Evolutionary conservation across 345 rosid genomes (phyloP).

Genomic region (Ceriops zippeliana): DNA sequence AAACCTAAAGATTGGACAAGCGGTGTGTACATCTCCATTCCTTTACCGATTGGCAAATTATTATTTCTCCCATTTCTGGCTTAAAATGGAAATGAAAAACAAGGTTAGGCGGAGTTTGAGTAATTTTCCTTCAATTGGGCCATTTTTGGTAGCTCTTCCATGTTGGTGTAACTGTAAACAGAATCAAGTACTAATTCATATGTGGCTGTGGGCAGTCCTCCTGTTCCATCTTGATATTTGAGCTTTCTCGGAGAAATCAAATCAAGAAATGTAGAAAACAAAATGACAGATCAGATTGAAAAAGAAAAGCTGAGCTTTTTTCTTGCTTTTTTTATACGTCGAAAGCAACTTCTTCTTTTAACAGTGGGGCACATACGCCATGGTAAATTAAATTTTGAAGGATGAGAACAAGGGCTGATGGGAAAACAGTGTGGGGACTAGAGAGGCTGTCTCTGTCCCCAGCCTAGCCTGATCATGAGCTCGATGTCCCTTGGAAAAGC

Average conservation of each 20-base stretch:
- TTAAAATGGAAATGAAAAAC: no score
- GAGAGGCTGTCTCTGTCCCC: constrained; percentile 15
- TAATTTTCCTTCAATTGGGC: background rate
- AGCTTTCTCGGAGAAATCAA: background rate
- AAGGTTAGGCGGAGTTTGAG: background rate
- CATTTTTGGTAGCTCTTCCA: background rate
- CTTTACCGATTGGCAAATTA: background rate
- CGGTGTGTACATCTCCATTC: no score
- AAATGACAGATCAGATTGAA: constrained; percentile 9
- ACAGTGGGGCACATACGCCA: no score
- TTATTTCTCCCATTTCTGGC: background rate
- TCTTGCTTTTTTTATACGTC: no score
- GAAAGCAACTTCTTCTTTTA: no score
- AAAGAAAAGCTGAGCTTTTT: background rate
- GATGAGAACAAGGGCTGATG: background rate
- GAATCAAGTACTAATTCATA: background rate
- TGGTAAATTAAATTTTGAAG: background rate
- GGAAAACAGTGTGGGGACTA: constrained; percentile 18
- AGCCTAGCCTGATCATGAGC: constrained; percentile 9
- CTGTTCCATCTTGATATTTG: background rate
- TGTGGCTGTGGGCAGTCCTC: no score
- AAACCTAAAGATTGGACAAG: background rate
- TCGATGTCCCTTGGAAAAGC: constrained; percentile 25
- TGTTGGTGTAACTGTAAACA: background rate
- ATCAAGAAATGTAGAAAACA: background rate